Evolutionary conservation across 768 basidiomycete species (phyloP).

Genomic region (Boletus sp.): DNA sequence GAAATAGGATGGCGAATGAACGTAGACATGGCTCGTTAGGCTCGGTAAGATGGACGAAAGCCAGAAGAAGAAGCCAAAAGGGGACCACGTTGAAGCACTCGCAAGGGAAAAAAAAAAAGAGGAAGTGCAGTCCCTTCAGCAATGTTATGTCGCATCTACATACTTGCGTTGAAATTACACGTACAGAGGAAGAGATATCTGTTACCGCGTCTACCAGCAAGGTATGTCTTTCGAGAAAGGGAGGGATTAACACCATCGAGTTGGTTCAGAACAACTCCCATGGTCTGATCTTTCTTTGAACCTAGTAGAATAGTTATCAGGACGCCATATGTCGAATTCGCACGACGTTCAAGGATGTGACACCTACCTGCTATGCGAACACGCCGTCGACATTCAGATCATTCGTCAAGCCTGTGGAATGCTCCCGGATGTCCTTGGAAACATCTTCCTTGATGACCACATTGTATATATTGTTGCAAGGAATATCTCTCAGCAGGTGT

Average conservation of each 20-base stretch:
- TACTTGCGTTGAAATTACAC: too few relatives aligned
- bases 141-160: too few relatives aligned
- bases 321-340: not conserved
- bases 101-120: too few relatives aligned
- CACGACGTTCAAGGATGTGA: not conserved
- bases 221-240: conserved; percentile 63
- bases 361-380: conserved; percentile 82
- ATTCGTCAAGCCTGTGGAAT: conserved; percentile 92
- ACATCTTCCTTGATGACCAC: conserved; percentile 78
- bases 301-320: conserved; percentile 38
- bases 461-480: conserved; percentile 78
- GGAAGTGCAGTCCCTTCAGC: too few relatives aligned
- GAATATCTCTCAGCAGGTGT: conserved; percentile 74
- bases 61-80: too few relatives aligned
- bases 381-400: conserved; percentile 94
- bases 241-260: conserved; percentile 61
- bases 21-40: too few relatives aligned
- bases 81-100: too few relatives aligned
- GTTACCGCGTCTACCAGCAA: conserved; percentile 62
- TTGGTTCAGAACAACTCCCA: conserved; percentile 80
- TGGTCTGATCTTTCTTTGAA: conserved; percentile 84
- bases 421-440: conserved; percentile 80
- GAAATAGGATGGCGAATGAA: too few relatives aligned
- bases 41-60: too few relatives aligned
- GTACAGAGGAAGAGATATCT: conserved; percentile 77